Percentiles rank a stretch among this genome's conserved stretches.
Evolutionary conservation across 805 yeast species (phyloP).

Genomic region (Kazachstania psychrophila): DNA sequence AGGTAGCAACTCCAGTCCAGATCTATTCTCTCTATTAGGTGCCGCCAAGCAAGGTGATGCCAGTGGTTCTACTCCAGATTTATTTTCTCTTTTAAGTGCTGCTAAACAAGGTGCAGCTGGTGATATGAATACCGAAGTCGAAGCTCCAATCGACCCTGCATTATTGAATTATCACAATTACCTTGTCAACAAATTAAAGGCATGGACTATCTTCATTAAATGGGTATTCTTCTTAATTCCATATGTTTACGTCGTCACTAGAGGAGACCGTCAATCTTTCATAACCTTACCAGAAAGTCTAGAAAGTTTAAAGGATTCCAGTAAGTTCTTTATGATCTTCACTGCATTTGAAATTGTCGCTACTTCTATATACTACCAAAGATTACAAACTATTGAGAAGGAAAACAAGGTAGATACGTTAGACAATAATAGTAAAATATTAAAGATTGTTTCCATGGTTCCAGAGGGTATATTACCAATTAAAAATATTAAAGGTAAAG

Average conservation of each 20-base stretch:
- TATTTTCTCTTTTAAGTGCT: too few species aligned
- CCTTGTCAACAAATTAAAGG: slow-evolving; percentile 24
- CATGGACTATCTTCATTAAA: slow-evolving; percentile 23
- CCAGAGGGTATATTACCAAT: slow-evolving; percentile 31
- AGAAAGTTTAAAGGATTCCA: slow-evolving; percentile 14
- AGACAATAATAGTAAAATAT: slow-evolving; percentile 23
- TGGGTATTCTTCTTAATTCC: slow-evolving; percentile 28
- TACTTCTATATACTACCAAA: slow-evolving; percentile 27
- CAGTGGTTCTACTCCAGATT: not conserved
- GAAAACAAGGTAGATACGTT: slow-evolving; percentile 20
- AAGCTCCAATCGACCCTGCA: slow-evolving; percentile 19
- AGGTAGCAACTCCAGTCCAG: slow-evolving; percentile 15
- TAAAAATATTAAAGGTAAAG: slow-evolving; percentile 21
- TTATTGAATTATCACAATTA: slow-evolving; percentile 22
- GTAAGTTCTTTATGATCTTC: slow-evolving; percentile 29
- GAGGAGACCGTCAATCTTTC: slow-evolving; percentile 7
- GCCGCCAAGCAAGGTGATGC: slow-evolving; percentile 11
- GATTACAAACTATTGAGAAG: slow-evolving; percentile 20
- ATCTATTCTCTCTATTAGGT: slow-evolving; percentile 19
- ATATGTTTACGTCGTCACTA: slow-evolving; percentile 22
- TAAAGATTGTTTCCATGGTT: slow-evolving; percentile 23
- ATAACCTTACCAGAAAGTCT: slow-evolving; percentile 3
- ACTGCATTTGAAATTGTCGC: slow-evolving; percentile 29
- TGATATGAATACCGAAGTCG: not conserved
- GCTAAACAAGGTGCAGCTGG: slow-evolving; percentile 5